Evolutionary conservation across 2,329 filamentous ascomycete species (phyloP), one percentile per base, ranked within the genome.

Genomic region (Aspergillus floridensis): DNA sequence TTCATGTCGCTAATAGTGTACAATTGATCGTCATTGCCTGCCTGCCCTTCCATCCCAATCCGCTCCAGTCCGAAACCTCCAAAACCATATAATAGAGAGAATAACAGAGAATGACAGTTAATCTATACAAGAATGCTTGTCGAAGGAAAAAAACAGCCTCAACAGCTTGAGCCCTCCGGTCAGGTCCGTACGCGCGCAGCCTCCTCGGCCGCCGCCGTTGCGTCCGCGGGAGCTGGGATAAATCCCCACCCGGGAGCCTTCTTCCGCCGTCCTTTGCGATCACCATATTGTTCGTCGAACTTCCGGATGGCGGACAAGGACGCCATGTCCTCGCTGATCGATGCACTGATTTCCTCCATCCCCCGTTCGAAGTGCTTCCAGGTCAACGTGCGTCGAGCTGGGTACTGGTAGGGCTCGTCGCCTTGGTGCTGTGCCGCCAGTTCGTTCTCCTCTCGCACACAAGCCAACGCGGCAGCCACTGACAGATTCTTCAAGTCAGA

Each of bases 281-380:
- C 92, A 26, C 95, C 93, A 73, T 93, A 99, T 74, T 93, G 90
- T 77, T 96, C 91, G 72, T 99, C 95, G 71, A 98, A 99, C 77
- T 96, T 96, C 68, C 91, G 85, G 68, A 99, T 96, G 12, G 91
- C 90, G 65, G 86, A 86, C 63, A 99, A 80, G 32, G 87, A 91
- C 52, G 86, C 82, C 93, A 97, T 98, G 70, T 99, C 93, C 75
- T 97, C 93, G 68, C 87, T 93, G 65, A 97, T 93, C 68, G 91
- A 96, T 0, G 95, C 92, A 58, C 89, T 91, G 66, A 99, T 96
- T 75, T 98, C 93, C 68, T 86, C 84, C 68, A 96, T 81, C 2
- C 92, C 95, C 65, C 86, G 89, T 16, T 93, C 89, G 70, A 99
- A 98, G 76, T 99, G 95, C 2, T 81, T 75, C 22, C 78, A 76